These are phyloP conservation scores for Rosa multiflora DNA, from an alignment of 306 rosid genomes.

Conservation along the genomic window DNA sequence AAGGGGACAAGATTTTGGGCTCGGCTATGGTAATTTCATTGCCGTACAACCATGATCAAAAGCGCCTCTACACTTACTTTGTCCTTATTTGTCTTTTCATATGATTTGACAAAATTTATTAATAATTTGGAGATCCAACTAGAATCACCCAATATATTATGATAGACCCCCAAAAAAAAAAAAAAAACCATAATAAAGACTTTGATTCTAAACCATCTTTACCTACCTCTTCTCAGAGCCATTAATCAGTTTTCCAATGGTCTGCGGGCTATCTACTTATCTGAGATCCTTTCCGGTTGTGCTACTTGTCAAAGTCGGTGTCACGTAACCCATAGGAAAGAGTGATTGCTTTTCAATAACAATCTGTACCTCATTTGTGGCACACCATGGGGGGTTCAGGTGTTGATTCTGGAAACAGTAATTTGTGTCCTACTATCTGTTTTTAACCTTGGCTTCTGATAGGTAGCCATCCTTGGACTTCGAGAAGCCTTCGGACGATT, in stretches of 20 bases:
- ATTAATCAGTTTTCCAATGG: slow-evolving; percentile 54
- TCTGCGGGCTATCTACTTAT: slow-evolving; percentile 69
- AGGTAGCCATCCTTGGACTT: slow-evolving; percentile 41
- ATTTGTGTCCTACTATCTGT: slow-evolving; percentile 39
- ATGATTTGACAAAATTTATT: too few relatives aligned
- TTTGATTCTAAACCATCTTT: slow-evolving; percentile 15
- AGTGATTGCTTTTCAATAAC: slow-evolving; percentile 22
- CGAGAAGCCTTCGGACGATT: slow-evolving; percentile 24
- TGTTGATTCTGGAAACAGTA: slow-evolving; percentile 47
- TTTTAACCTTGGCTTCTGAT: slow-evolving; percentile 45
- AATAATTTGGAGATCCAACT: too few relatives aligned
- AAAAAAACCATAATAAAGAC: not conserved
- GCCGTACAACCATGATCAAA: too few relatives aligned
- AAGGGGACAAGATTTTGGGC: too few relatives aligned
- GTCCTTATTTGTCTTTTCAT: too few relatives aligned
- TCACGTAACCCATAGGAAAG: slow-evolving; percentile 34
- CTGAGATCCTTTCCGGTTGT: slow-evolving; percentile 74
- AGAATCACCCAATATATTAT: too few relatives aligned
- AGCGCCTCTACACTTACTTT: too few relatives aligned
- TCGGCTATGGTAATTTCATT: too few relatives aligned
- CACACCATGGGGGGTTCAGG: slow-evolving; percentile 46
- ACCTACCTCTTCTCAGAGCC: slow-evolving; percentile 53
- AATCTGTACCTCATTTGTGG: slow-evolving; percentile 33
- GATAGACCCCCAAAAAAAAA: too few relatives aligned
- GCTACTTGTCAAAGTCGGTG: slow-evolving; percentile 43